Evolutionary conservation across 805 yeast genomes (phyloP).

Genomic region (Teunomyces cretensis): DNA sequence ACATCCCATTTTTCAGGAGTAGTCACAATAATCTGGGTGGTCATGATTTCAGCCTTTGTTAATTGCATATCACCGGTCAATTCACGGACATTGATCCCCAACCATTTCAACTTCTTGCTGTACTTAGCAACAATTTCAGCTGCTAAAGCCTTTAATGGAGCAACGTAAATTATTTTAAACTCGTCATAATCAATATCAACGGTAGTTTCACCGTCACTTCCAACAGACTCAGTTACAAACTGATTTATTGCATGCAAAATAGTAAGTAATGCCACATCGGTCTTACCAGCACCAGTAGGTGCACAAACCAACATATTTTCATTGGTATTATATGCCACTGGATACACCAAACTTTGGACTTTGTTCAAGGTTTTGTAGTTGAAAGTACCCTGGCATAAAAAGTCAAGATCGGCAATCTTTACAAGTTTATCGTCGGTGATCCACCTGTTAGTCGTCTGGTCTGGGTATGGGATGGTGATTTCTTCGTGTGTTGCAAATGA

Average conservation of each 20-base stretch:
- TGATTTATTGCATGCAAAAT: slow-evolving; percentile 78
- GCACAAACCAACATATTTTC: slow-evolving; percentile 97
- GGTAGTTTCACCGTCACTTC: slow-evolving; percentile 46
- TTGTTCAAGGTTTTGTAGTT: slow-evolving; percentile 76
- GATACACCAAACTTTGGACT: slow-evolving; percentile 88
- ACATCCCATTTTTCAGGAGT: slow-evolving; percentile 99
- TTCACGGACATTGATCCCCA: slow-evolving; percentile 84
- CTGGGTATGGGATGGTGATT: slow-evolving; percentile 76
- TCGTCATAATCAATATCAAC: slow-evolving; percentile 74
- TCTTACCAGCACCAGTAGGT: slow-evolving; percentile 98
- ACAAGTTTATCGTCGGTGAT: slow-evolving; percentile 49
- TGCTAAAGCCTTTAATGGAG: slow-evolving; percentile 91
- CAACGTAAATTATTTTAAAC: slow-evolving; percentile 89
- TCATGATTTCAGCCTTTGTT: slow-evolving; percentile 72
- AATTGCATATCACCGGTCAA: slow-evolving; percentile 95
- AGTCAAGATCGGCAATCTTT: slow-evolving; percentile 63
- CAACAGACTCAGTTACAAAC: slow-evolving; percentile 54
- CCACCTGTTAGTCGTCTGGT: slow-evolving; percentile 43
- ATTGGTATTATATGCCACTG: slow-evolving; percentile 88
- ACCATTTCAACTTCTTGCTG: slow-evolving; percentile 72
- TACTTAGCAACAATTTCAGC: slow-evolving; percentile 95
- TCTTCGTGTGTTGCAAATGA: slow-evolving; percentile 71
- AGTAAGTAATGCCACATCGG: slow-evolving; percentile 85
- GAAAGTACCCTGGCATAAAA: slow-evolving; percentile 81
- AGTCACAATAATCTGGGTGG: slow-evolving; percentile 86